A percentile compares a stretch with the other conserved stretches of the same genome.
phyloP scores from a whole-genome alignment of 805 yeast genomes.

The Ogataea paradorogensis region DNA sequence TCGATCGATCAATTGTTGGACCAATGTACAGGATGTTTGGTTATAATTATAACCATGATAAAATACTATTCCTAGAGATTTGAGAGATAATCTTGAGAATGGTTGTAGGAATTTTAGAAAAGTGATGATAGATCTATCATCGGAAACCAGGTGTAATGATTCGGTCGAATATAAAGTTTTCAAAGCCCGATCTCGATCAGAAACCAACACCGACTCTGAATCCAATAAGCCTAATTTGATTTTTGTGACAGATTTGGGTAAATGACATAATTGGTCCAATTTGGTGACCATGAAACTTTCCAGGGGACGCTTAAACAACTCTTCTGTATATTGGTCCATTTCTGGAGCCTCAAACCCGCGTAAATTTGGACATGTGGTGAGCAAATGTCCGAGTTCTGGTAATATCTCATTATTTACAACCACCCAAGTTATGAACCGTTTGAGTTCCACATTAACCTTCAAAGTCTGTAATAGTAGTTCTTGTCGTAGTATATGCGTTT shows the following conservation, averaged over 20 bases:
- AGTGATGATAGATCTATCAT: slow-evolving; percentile 30
- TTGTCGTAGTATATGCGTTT: slow-evolving; percentile 38
- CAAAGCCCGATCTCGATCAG: slow-evolving; percentile 3
- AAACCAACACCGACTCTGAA: slow-evolving; percentile 3
- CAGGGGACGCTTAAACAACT: slow-evolving; percentile 10
- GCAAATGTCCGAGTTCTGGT: slow-evolving; percentile 18
- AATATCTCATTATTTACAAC: slow-evolving; percentile 33
- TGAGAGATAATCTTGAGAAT: slow-evolving; percentile 6
- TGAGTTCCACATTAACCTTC: slow-evolving; percentile 34
- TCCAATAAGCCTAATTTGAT: slow-evolving; percentile 17
- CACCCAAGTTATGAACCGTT: slow-evolving; percentile 33
- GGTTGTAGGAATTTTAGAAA: slow-evolving; percentile 32
- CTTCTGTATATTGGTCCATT: slow-evolving; percentile 2
- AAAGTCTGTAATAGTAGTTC: slow-evolving; percentile 39
- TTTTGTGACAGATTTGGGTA: slow-evolving; percentile 21
- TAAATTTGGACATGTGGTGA: slow-evolving; percentile 21
- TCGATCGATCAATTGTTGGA: slow-evolving; percentile 29
- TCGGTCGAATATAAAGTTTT: slow-evolving; percentile 5
- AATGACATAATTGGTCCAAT: slow-evolving; percentile 16
- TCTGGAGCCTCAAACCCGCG: slow-evolving; percentile 14
- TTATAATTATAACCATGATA: slow-evolving; percentile 45
- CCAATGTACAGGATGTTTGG: slow-evolving; percentile 32
- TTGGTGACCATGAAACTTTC: slow-evolving; percentile 17
- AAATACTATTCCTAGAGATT: slow-evolving; percentile 38
- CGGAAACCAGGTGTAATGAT: slow-evolving; percentile 13